A percentile compares a stretch with the other conserved stretches of the same genome.
These are phyloP conservation scores for Neoboletus brunneissimus DNA, from an alignment of 768 basidiomycete genomes.

Conservation along the genomic window DNA sequence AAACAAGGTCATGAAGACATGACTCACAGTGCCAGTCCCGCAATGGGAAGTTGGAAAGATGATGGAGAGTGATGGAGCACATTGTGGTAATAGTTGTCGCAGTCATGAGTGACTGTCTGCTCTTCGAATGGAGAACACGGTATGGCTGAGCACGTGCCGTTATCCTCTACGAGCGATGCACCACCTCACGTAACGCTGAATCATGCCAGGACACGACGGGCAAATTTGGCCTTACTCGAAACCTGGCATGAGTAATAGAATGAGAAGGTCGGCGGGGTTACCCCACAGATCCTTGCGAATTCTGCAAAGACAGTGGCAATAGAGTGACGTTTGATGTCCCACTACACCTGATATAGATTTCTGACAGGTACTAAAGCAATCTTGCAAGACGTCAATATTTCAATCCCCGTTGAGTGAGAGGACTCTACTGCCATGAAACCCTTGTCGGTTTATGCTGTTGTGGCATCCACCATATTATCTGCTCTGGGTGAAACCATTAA, in stretches of 20 bases:
- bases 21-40: background rate
- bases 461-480: slow-evolving; percentile 1
- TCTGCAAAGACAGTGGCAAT: background rate
- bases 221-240: slow-evolving; percentile 7
- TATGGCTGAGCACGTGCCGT: background rate
- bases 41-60: background rate
- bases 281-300: background rate
- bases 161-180: too few relatives aligned
- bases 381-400: background rate
- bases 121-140: background rate
- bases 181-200: background rate
- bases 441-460: background rate
- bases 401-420: background rate
- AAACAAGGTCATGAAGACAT: too few relatives aligned
- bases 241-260: background rate
- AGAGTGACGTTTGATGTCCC: background rate
- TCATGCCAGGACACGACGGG: slow-evolving; percentile 2
- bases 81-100: background rate
- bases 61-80: background rate
- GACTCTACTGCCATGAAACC: slow-evolving; percentile 5
- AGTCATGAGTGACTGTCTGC: background rate
- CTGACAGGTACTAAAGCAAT: background rate
- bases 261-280: background rate
- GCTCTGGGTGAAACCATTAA: slow-evolving; percentile 19
- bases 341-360: background rate